Evolutionary conservation across 2,329 filamentous ascomycete genomes (phyloP), one percentile per base, ranked within the genome.

Genomic region (Fusarium foetens): DNA sequence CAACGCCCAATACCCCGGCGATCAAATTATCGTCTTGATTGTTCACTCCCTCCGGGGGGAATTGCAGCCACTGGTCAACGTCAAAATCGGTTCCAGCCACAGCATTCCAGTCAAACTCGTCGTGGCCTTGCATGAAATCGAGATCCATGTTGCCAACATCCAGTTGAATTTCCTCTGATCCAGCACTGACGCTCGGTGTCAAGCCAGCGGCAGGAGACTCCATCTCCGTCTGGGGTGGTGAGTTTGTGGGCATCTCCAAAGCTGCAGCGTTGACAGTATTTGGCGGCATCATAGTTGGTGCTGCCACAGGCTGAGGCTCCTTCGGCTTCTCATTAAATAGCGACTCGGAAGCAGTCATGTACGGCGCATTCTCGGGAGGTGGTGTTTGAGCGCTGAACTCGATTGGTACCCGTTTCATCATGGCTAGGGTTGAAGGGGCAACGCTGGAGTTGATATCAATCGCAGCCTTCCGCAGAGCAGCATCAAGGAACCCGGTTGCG

Each of bases 401-500:
- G 33, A 80, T 76, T 25, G 81, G 79, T 27, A 82, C 75, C 63
- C 78, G 77, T 71, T 81, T 79, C 75, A 82, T 79, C 77, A 82
- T 80, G 31, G 76, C 77, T 43, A 79, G 75, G n/a, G 78, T 77
- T 25, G 79, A 76, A 19, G 78, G 79, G 9, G 78, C 76, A 21
- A 79, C 75, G 52, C 78, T 81, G 49, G 81, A 79, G 55, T 83
- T 88, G 42, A 94, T 85, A 62, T 93, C 90, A 70, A 96, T 94
- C 63, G 93, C 91, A 13, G 94, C 94, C 83, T 97, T 97, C 70
- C 93, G 91, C 70, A 97, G 92, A 2, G 94, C 94, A 3, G 94
- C 94, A 79, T 97, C 94, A n/a, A 98, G 87, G 84, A 98, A 98
- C 5, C 93, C 93, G 2, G 93, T 95, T n/a, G 94, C 94, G 77